Base-by-base conservation (phyloP, 495 filamentous ascomycete species). In the Polyplosphaeria fusca region DNA sequence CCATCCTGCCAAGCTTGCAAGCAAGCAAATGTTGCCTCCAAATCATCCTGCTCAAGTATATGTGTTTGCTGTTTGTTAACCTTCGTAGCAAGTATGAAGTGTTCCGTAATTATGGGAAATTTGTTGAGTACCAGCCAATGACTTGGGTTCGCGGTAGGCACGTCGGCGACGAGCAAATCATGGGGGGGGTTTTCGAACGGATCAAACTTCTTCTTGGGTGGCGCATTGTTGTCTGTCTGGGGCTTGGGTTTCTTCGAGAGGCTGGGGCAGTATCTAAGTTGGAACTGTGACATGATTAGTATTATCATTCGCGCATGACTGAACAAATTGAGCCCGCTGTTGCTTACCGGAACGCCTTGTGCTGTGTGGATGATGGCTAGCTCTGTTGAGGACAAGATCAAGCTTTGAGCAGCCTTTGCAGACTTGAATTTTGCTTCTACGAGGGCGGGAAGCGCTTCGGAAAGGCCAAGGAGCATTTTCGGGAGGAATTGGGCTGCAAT, bases 41-140 rank as follows among this genome's bases (percentile, higher is more conserved):
- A 71, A 67, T 94, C 89, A 7, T 72, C 75, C 23, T 74, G 65
- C 42, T 87, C 84, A 3, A 94, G 73, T 0, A 89, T 51, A 61
- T 87, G 75, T 0, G 85, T 86, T 70, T 92, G 89, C 2, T 72
- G 67, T 58, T 84, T 81, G 74, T 86, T 84, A 19, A 68, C 70
- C 44, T 67, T 81, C 1, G 89, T 94, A 0, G 84, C 79, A 45
- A 94, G 76, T 55, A 94, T 89, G 71, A 87, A 89, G 68, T 94
- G 89, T 45, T 88, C 78, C 0, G 80, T 79, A 26, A 91, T 87
- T 18, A 94, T 78, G 16, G 89, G 86, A 65, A 82, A 94, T 67
- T 91, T 92, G 73, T 92, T 92, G 43, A 94, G 73, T 23, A 92
- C 80, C 32, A 92, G 75, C 54, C 77, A 70, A 69, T 92, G 86